These are phyloP conservation scores for Nicotiana undulata DNA, from an alignment of 257 asterid genomes.

Conservation along the genomic window DNA sequence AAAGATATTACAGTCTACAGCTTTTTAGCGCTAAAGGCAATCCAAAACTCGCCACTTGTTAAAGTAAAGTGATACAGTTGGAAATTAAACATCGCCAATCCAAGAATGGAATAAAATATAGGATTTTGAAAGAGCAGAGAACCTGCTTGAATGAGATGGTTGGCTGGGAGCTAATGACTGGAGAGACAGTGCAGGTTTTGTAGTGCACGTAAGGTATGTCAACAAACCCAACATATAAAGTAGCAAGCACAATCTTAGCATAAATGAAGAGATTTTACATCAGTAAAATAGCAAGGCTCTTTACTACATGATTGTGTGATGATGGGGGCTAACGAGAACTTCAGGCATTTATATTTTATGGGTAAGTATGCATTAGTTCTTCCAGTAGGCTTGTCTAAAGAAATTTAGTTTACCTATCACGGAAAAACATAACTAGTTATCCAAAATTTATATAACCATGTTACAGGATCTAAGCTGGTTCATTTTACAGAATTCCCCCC, in stretches of 20 bases:
- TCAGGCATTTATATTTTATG: not conserved
- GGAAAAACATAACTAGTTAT: not conserved
- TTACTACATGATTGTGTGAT: not conserved
- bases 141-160: not conserved
- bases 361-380: not conserved
- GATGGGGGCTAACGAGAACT: not conserved
- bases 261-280: not conserved
- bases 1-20: not conserved
- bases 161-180: not conserved
- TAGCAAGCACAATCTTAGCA: not conserved
- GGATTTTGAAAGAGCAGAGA: not conserved
- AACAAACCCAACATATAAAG: not conserved
- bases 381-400: not conserved
- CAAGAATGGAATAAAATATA: not conserved
- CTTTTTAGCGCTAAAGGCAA: not conserved
- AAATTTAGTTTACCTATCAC: not conserved
- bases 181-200: not conserved
- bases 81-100: not conserved
- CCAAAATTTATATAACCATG: not conserved
- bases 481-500: not conserved
- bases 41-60: not conserved
- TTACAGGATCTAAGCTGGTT: not conserved
- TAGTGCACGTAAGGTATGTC: not conserved
- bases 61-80: not conserved
- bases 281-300: not conserved